Base-by-base conservation (phyloP, 139 green algal genomes). In the Eudorina sp. region DNA sequence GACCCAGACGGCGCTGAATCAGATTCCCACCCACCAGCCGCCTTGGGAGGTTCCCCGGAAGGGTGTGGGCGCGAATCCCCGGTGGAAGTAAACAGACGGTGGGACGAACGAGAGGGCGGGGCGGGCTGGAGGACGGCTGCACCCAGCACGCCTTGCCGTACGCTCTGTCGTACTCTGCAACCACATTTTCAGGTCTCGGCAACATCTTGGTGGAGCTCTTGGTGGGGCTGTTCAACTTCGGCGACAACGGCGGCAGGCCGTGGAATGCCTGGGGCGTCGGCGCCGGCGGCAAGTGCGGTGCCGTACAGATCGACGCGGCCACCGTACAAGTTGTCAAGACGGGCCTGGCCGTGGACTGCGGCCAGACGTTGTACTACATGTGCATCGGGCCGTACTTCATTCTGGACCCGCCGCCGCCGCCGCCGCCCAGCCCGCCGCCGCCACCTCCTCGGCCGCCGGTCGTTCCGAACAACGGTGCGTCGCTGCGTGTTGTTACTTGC, bases 221-320 rank as follows among this genome's bases (percentile, higher is more conserved):
- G 62, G 9, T 87, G 45, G 31, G 38, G 1, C 31, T 78, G 81
- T 87, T 43, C 31, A 64, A 87, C 21, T 79, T 78, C 29, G 81
- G 81, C 1, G 81, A 87, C 36, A 73, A 62, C 34, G 40, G 64
- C 19, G 34, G 34, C 25, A 40, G 40, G 60, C 60, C 55, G 8
- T 76, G 80, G 80, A 7, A 77, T 29, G 60, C 34, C 36, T 76
- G 80, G 80, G n/a, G 18, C 8, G n/a, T 41, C 41, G 45, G 19
- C 31, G 40, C n/a, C 60, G 43, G 31, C 2, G 13, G 4, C 29
- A 53, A 0, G 14, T 77, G 80, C 29, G n/a, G n/a, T 5, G 80
- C 80, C n/a, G 41, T 76, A 29, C 18, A 64, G 31, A 27, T 86
- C 23, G 80, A 77, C n/a, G n/a, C 13, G 4, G 13, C 8, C 16